Percentiles rank a stretch among this genome's conserved stretches.
Evolutionary conservation across 495 filamentous ascomycete species (phyloP).

Genomic region (Terfezia claveryi): DNA sequence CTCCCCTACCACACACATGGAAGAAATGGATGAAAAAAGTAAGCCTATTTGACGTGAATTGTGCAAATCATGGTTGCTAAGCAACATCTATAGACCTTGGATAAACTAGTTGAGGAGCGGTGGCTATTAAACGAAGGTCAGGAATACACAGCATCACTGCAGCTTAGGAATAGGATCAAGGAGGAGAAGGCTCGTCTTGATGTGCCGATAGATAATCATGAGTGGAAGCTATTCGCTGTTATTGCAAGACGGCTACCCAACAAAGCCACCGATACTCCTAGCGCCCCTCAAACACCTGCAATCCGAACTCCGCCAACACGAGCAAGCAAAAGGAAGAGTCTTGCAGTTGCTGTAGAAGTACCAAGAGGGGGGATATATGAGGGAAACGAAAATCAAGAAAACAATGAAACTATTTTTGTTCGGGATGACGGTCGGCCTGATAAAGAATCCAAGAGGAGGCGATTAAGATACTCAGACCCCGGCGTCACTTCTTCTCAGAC

Average conservation of each 20-base stretch:
- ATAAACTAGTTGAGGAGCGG: conserved; percentile 13
- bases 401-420: too few species aligned
- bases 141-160: conserved; percentile 7
- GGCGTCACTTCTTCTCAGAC: too few species aligned
- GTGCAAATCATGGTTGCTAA: background rate
- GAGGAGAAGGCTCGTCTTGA: conserved; percentile 12
- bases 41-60: conserved; percentile 1
- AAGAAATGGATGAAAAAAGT: conserved; percentile 15
- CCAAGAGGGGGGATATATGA: too few species aligned
- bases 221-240: conserved; percentile 15
- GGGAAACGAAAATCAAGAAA: too few species aligned
- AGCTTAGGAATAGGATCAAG: conserved; percentile 8
- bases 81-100: conserved; percentile 4
- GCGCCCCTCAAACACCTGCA: too few species aligned
- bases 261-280: background rate
- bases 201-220: conserved; percentile 12
- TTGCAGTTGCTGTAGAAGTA: too few species aligned
- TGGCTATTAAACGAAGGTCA: conserved; percentile 6
- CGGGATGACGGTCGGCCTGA: too few species aligned
- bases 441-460: too few species aligned
- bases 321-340: too few species aligned
- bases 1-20: conserved; percentile 9
- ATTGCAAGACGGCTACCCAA: conserved; percentile 6
- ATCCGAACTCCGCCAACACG: too few species aligned
- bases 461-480: too few species aligned